Conservation (phyloP, 257 asterid genomes). For the Solanum microdontum region DNA sequence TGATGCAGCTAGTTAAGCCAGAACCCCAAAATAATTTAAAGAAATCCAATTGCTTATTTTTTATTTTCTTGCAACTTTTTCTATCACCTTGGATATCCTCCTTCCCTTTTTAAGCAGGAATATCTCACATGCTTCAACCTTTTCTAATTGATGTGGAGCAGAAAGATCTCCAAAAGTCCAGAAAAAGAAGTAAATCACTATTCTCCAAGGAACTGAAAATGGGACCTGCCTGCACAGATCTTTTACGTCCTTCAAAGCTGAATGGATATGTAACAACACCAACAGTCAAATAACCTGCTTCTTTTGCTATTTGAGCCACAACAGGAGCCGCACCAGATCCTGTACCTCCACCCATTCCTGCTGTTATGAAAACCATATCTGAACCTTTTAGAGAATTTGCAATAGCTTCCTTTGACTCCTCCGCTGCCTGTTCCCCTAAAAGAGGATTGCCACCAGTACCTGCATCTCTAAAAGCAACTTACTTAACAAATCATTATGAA, state of each 20-base stretch:
- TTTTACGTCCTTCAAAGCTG: slow-evolving; percentile 96
- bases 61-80: background rate
- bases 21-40: background rate
- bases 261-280: slow-evolving; percentile 97
- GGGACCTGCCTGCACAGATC: slow-evolving; percentile 72
- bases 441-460: slow-evolving; percentile 98
- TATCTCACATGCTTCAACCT: background rate
- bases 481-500: background rate
- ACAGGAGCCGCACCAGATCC: slow-evolving; percentile 99
- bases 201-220: background rate
- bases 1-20: background rate
- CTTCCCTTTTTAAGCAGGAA: background rate
- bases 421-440: slow-evolving; percentile 96
- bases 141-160: background rate
- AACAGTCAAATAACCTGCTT: slow-evolving; percentile 92
- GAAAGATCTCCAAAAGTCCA: background rate
- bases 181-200: background rate
- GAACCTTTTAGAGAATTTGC: slow-evolving; percentile 87
- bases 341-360: slow-evolving; percentile 99
- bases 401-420: slow-evolving; percentile 89
- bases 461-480: slow-evolving; percentile 20
- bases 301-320: slow-evolving; percentile 88
- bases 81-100: background rate
- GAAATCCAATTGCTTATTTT: background rate
- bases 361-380: slow-evolving; percentile 97